phyloP scores from a whole-genome alignment of 2,329 filamentous ascomycete species.

The Aspergillus versicolor region DNA sequence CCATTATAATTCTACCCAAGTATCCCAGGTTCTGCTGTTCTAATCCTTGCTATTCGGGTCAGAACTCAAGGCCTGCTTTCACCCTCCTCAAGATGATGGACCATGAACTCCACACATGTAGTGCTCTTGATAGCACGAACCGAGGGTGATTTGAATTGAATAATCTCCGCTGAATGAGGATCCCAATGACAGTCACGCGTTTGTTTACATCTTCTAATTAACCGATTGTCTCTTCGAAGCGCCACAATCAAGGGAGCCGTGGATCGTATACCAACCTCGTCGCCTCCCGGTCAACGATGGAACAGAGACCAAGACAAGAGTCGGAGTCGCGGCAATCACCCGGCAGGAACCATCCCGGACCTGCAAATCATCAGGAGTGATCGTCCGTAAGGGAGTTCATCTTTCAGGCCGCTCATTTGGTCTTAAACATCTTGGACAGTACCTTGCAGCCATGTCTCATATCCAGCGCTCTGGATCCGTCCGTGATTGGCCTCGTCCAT shows the following conservation, averaged over 20 bases:
- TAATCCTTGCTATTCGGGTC: not conserved
- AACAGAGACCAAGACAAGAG: not conserved
- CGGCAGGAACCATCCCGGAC: not conserved
- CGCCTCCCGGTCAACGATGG: not conserved
- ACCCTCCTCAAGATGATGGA: not conserved
- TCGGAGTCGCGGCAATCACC: not conserved
- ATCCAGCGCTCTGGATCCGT: not conserved
- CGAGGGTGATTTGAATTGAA: not conserved
- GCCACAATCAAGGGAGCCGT: conserved; percentile 11
- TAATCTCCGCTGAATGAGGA: conserved; percentile 8
- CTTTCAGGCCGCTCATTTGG: conserved; percentile 9
- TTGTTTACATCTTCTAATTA: not conserved
- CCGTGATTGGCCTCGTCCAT: not conserved
- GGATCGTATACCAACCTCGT: not conserved
- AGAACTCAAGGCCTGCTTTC: not conserved
- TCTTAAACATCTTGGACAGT: conserved; percentile 18
- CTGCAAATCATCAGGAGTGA: not conserved
- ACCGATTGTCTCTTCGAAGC: not conserved
- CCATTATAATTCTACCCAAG: conserved; percentile 1
- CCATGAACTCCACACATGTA: not conserved
- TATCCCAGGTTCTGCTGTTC: not conserved
- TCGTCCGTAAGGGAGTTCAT: conserved; percentile 11
- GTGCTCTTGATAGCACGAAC: not conserved
- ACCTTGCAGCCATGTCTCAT: conserved; percentile 22
- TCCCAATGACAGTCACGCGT: not conserved